Evolutionary conservation across 345 rosid genomes (phyloP), one percentile per base, ranked within the genome.

Genomic region (Populus nigra): DNA sequence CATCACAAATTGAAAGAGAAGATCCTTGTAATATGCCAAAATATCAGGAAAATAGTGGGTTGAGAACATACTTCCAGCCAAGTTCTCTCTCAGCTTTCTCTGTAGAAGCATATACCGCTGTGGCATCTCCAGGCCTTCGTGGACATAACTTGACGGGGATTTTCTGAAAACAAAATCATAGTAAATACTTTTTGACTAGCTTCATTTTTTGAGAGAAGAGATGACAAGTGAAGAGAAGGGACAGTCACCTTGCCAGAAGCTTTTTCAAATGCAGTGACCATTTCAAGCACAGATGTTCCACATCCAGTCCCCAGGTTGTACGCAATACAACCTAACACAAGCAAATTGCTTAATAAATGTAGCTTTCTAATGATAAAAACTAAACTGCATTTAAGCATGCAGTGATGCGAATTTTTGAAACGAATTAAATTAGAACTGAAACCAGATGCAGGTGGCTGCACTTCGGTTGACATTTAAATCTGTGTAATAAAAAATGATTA

Each of bases 251-350:
- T 91, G 83, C 94, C 94, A 73, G 88, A 93, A 77, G 91, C 98
- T 79, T 92, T 96, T 82, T 93, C 98, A 75, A 93, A 96, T 69
- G 97, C 97, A 39, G 90, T 85, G 73, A 96, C 98, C 97, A 96
- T 93, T 90, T 93, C 94, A 25, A 96, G 91, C 69, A 93, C 97
- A 15, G 98, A 93, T 33, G 94, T 88, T 75, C 97, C 99, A 11
- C 67, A 75, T 72, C 98, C 97, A 36, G 96, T 96, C 38, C 98
- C 99, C 86, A 93, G 85, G 83, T 96, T 96, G 78, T 90, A 96
- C 53, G 96, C 93, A 76, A 83, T 77, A 80, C 98, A 96, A 67
- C 96, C 99, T 94, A 79, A 74, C 61, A 77, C 59, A 72, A 78
- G n/a, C 50, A n/a, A 55, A 2, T 1, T 23, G 5, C 61, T 75